phyloP scores from a whole-genome alignment of 768 basidiomycete genomes.

The Serpula lacrymans region DNA sequence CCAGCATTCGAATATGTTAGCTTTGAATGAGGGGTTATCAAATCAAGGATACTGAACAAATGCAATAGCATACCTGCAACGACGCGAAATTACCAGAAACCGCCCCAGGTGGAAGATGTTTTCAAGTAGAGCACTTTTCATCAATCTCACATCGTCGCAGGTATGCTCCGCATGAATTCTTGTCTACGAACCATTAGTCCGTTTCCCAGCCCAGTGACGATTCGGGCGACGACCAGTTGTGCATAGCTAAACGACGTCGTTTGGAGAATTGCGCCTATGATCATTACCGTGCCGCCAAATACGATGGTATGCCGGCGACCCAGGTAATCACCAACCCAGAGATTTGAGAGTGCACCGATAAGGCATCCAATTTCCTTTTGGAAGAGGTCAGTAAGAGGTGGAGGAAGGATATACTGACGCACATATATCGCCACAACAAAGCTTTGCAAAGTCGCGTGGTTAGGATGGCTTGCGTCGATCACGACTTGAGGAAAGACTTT shows the following conservation, averaged over 20 bases:
- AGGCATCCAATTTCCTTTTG: conserved; percentile 43
- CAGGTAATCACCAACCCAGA: conserved; percentile 38
- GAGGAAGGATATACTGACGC: conserved; percentile 4
- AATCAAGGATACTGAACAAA: too few relatives aligned
- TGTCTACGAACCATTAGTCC: conserved; percentile 35
- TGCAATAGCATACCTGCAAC: too few relatives aligned
- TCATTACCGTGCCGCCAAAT: conserved; percentile 38
- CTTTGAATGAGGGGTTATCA: too few relatives aligned
- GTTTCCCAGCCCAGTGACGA: conserved; percentile 39
- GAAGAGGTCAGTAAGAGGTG: neutral
- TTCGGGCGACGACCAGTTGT: conserved; percentile 39
- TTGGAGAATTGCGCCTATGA: conserved; percentile 40
- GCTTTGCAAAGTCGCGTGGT: conserved; percentile 35
- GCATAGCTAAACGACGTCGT: conserved; percentile 33
- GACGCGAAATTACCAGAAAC: too few relatives aligned
- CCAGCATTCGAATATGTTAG: too few relatives aligned
- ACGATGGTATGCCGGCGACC: conserved; percentile 38
- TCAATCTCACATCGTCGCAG: too few relatives aligned
- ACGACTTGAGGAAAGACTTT: conserved; percentile 36
- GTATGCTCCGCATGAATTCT: too few relatives aligned
- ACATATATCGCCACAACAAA: conserved; percentile 39
- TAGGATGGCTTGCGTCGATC: conserved; percentile 18
- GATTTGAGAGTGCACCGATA: conserved; percentile 38
- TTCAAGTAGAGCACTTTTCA: too few relatives aligned
- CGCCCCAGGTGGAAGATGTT: neutral